These are phyloP conservation scores for Naganishia randhawae DNA, from an alignment of 768 basidiomycete species.

Conservation along the genomic window DNA sequence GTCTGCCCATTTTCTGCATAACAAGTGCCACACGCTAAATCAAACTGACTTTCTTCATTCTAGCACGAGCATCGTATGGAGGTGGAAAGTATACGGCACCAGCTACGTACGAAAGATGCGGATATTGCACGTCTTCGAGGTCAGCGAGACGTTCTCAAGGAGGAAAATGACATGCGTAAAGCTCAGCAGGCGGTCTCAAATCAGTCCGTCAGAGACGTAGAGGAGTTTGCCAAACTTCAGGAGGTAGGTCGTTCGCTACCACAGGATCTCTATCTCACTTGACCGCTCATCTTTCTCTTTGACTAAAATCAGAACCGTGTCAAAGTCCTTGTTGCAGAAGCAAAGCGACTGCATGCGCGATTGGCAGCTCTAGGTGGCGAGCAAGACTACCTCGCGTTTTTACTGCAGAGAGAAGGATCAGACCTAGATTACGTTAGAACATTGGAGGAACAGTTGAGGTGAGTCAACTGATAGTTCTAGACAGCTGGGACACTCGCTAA, in stretches of 20 bases:
- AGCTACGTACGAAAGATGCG: slow-evolving; percentile 43
- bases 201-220: slow-evolving; percentile 9
- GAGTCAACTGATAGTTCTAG: slow-evolving; percentile 40
- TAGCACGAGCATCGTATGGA: slow-evolving; percentile 37
- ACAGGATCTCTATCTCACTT: slow-evolving; percentile 11
- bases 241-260: slow-evolving; percentile 50
- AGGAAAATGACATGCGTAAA: slow-evolving; percentile 63
- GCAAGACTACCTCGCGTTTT: slow-evolving; percentile 68
- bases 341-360: slow-evolving; percentile 66
- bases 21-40: too few species aligned
- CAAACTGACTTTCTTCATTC: not conserved
- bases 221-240: slow-evolving; percentile 46
- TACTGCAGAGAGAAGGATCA: slow-evolving; percentile 58
- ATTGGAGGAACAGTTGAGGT: slow-evolving; percentile 61
- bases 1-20: not conserved
- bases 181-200: slow-evolving; percentile 57
- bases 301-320: slow-evolving; percentile 63
- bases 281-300: not conserved
- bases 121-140: slow-evolving; percentile 51
- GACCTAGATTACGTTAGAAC: slow-evolving; percentile 55
- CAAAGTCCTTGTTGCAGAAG: slow-evolving; percentile 65
- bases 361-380: slow-evolving; percentile 71
- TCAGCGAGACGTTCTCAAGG: slow-evolving; percentile 58
- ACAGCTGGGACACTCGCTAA: not conserved
- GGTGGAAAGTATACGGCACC: slow-evolving; percentile 55